Evolutionary conservation across 768 basidiomycete species (phyloP).

Genomic region (Suillus placidus): DNA sequence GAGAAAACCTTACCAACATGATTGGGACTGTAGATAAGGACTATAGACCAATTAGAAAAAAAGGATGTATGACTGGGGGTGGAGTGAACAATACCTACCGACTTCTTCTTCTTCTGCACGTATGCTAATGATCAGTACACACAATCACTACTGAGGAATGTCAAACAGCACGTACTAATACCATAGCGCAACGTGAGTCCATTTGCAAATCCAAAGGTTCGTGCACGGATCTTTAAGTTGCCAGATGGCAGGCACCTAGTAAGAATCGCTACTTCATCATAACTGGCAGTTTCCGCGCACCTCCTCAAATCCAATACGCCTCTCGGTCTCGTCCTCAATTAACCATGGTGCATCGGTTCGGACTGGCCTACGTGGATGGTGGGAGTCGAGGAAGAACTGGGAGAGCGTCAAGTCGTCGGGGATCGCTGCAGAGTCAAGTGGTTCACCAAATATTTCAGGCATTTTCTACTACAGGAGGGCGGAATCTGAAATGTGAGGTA

Average conservation of each 20-base stretch:
- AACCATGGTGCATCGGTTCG: constrained; percentile 55
- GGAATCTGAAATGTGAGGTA: not conserved
- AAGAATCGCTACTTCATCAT: not conserved
- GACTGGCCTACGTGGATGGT: constrained; percentile 46
- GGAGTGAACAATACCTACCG: constrained; percentile 38
- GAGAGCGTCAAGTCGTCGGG: constrained; percentile 67
- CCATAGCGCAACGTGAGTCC: constrained; percentile 49
- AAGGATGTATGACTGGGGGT: not conserved
- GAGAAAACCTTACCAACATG: constrained; percentile 49
- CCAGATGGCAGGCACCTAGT: not conserved
- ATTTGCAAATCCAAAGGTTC: constrained; percentile 57
- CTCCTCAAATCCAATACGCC: constrained; percentile 48
- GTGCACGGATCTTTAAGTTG: constrained; percentile 38
- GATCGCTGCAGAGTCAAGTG: constrained; percentile 42
- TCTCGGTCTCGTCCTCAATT: constrained; percentile 60
- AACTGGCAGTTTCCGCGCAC: constrained; percentile 33
- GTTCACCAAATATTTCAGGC: constrained; percentile 31
- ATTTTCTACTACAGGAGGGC: constrained; percentile 9
- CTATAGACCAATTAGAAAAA: constrained; percentile 34
- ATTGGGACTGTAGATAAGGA: constrained; percentile 67
- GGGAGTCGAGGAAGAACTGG: constrained; percentile 62
- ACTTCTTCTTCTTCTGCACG: constrained; percentile 51
- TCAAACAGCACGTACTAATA: constrained; percentile 41
- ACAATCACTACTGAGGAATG: constrained; percentile 4
- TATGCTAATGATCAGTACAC: not conserved